A percentile compares a stretch with the other conserved stretches of the same genome.
Conservation (phyloP, 192 early-diverging fungal species). For the Endogone sp. region DNA sequence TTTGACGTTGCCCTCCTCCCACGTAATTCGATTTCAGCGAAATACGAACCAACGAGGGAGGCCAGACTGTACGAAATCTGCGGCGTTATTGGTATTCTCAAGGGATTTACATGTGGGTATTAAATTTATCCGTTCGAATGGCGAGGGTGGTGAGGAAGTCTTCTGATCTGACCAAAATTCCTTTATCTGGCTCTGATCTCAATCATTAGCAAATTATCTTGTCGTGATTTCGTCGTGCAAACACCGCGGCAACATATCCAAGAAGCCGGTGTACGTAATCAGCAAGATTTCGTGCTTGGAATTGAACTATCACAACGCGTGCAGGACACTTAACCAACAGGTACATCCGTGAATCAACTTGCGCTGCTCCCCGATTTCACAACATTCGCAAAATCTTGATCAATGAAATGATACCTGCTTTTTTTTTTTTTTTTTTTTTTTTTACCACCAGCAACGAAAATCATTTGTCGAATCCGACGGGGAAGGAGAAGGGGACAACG, state of each 20-base stretch:
- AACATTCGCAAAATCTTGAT: background rate
- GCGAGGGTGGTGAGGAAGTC: background rate
- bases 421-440: too few relatives aligned
- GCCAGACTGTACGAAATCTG: slow-evolving; percentile 17
- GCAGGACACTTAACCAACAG: slow-evolving; percentile 16
- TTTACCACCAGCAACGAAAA: background rate
- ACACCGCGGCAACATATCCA: slow-evolving; percentile 29
- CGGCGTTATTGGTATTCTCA: slow-evolving; percentile 22
- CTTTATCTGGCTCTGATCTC: background rate
- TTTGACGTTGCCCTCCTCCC: background rate
- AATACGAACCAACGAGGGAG: slow-evolving; percentile 8
- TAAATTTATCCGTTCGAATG: background rate
- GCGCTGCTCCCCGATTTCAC: background rate
- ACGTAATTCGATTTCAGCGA: slow-evolving; percentile 11
- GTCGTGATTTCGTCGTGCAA: slow-evolving; percentile 33
- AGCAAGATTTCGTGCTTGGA: slow-evolving; percentile 33
- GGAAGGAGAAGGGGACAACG: background rate
- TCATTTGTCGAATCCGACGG: slow-evolving; percentile 1
- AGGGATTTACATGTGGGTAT: slow-evolving; percentile 6
- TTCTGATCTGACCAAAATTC: background rate
- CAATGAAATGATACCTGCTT: background rate
- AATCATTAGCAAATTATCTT: slow-evolving; percentile 17
- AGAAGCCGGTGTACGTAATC: slow-evolving; percentile 34
- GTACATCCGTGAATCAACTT: background rate
- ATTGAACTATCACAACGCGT: slow-evolving; percentile 22